A percentile compares a stretch with the other conserved stretches of the same genome.
These are phyloP conservation scores for Lactarius quietus DNA, from an alignment of 768 basidiomycete species.

Conservation along the genomic window DNA sequence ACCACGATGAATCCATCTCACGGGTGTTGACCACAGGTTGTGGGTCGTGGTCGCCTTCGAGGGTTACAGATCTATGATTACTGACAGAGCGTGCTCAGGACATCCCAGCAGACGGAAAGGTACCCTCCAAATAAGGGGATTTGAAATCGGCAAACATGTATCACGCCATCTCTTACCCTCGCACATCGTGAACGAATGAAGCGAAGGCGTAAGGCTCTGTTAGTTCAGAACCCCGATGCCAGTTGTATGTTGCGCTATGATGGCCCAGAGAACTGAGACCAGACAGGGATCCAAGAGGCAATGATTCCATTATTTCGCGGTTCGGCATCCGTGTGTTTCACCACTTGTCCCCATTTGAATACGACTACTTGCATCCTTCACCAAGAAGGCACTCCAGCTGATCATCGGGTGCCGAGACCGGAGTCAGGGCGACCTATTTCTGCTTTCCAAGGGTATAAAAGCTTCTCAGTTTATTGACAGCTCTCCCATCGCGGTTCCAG, in stretches of 20 bases:
- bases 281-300: background rate
- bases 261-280: background rate
- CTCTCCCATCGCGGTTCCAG: background rate
- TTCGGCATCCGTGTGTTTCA: background rate
- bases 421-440: background rate
- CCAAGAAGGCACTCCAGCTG: background rate
- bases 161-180: background rate
- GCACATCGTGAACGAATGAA: background rate
- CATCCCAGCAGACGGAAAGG: background rate
- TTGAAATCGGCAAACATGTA: background rate
- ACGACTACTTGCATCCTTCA: background rate
- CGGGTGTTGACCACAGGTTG: too few species aligned
- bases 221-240: background rate
- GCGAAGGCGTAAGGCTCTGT: background rate
- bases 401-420: background rate
- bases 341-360: background rate
- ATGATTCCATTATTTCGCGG: background rate
- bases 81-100: background rate
- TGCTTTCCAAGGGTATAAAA: conserved; percentile 4
- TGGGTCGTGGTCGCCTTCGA: background rate
- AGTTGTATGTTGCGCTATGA: background rate
- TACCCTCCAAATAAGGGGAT: background rate
- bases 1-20: background rate
- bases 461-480: background rate
- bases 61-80: background rate